Percentiles rank a stretch among this genome's conserved stretches.
phyloP scores from a whole-genome alignment of 164 flowering plant genomes.

The Annona squamosa region DNA sequence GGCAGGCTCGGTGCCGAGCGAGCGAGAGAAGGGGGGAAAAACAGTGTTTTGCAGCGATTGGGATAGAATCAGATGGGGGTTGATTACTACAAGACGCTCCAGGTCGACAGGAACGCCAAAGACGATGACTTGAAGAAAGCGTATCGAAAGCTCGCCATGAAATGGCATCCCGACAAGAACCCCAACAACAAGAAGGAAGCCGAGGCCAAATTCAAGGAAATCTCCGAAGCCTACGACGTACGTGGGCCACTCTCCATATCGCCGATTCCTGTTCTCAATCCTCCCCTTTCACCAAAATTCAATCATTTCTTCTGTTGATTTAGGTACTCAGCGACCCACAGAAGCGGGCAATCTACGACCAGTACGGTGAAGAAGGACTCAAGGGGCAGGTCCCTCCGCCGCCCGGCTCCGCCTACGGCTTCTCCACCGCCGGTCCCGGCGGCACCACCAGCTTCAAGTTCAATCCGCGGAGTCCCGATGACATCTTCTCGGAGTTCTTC shows the following conservation, averaged over 20 bases:
- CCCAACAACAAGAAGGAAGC: conserved; percentile 84
- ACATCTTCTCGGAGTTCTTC: conserved; percentile 81
- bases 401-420: conserved; percentile 36
- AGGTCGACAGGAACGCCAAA: conserved; percentile 62
- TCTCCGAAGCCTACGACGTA: conserved; percentile 96
- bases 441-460: conserved; percentile 50
- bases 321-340: conserved; percentile 86
- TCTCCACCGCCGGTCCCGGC: conserved; percentile 25
- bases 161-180: conserved; percentile 94
- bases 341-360: conserved; percentile 79
- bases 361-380: conserved; percentile 86
- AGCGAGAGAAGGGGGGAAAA: not conserved
- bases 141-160: conserved; percentile 88
- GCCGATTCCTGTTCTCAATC: not conserved
- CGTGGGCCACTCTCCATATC: too few species aligned
- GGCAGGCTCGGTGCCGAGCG: not conserved
- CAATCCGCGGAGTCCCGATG: conserved; percentile 75
- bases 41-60: conserved; percentile 4
- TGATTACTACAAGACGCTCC: conserved; percentile 79
- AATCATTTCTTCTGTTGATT: conserved; percentile 1
- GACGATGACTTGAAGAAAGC: conserved; percentile 94
- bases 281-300: not conserved
- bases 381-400: conserved; percentile 74
- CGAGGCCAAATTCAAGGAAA: conserved; percentile 88
- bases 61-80: conserved; percentile 44